Evolutionary conservation across 2,329 filamentous ascomycete species (phyloP).

Genomic region (Arthrobotrys pseudoclavata): DNA sequence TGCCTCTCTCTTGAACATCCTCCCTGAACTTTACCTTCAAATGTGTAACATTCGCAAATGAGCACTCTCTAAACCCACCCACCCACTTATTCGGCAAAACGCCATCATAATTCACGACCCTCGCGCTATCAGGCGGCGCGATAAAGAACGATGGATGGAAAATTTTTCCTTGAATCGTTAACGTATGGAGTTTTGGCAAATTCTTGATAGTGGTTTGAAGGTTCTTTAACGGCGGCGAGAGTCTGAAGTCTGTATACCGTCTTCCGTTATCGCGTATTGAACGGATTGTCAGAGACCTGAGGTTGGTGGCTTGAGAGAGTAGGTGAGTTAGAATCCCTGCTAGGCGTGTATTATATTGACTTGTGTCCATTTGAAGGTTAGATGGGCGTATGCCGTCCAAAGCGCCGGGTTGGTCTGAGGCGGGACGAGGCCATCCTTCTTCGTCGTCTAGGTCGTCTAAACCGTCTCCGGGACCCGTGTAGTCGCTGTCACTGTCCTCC

Average conservation of each 20-base stretch:
- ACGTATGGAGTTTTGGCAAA: constrained; percentile 10
- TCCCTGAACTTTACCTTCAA: constrained; percentile 4
- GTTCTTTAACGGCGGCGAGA: background rate
- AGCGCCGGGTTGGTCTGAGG: background rate
- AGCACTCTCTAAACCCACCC: constrained; percentile 16
- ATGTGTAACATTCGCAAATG: constrained; percentile 15
- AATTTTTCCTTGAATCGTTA: constrained; percentile 17
- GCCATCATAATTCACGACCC: background rate
- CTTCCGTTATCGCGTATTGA: background rate
- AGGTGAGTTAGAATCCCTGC: constrained; percentile 12
- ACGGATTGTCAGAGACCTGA: constrained; percentile 8
- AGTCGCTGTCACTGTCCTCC: constrained; percentile 19
- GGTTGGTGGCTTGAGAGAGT: background rate
- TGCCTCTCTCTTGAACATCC: background rate
- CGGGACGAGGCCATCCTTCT: background rate
- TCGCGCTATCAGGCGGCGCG: background rate
- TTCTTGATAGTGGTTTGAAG: background rate
- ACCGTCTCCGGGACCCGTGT: background rate
- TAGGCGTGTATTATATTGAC: constrained; percentile 15
- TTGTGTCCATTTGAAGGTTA: constrained; percentile 3
- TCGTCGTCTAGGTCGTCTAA: background rate
- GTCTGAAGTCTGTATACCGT: constrained; percentile 12
- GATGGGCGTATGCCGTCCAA: background rate
- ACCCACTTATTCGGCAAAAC: constrained; percentile 21
- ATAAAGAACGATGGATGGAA: constrained; percentile 36